These are phyloP conservation scores for Lyophyllum semitale DNA, from an alignment of 768 basidiomycete genomes.

Conservation along the genomic window DNA sequence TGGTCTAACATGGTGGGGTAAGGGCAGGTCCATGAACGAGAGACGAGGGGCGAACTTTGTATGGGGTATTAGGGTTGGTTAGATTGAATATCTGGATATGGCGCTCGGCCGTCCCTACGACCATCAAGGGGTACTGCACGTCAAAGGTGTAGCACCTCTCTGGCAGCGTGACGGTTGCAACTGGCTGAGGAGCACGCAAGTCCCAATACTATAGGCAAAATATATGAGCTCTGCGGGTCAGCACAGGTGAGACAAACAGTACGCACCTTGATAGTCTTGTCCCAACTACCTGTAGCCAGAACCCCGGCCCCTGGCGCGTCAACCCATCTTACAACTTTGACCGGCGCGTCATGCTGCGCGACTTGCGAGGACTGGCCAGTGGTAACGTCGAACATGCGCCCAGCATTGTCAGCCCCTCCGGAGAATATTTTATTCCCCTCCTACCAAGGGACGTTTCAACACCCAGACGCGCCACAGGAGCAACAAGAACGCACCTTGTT, in stretches of 20 bases:
- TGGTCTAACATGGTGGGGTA: slow-evolving; percentile 50
- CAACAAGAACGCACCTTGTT: slow-evolving; percentile 63
- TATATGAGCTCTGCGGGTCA: neutral
- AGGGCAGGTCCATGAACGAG: neutral
- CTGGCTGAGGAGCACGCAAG: slow-evolving; percentile 70
- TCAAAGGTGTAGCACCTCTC: slow-evolving; percentile 92
- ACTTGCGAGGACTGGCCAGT: slow-evolving; percentile 83
- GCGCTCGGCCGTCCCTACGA: slow-evolving; percentile 91
- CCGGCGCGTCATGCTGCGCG: slow-evolving; percentile 88
- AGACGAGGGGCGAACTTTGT: slow-evolving; percentile 45
- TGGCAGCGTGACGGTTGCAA: slow-evolving; percentile 80
- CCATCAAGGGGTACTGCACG: slow-evolving; percentile 79
- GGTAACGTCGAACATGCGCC: slow-evolving; percentile 87
- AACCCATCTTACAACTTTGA: slow-evolving; percentile 81
- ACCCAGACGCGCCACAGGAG: slow-evolving; percentile 1
- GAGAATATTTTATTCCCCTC: slow-evolving; percentile 91
- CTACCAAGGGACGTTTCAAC: slow-evolving; percentile 38
- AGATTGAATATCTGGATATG: slow-evolving; percentile 91
- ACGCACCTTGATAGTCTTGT: slow-evolving; percentile 90
- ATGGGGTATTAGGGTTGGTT: slow-evolving; percentile 74
- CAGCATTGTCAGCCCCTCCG: slow-evolving; percentile 93
- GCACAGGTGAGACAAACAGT: slow-evolving; percentile 4
- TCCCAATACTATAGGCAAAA: slow-evolving; percentile 81
- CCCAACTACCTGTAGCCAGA: slow-evolving; percentile 95
- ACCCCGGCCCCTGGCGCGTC: slow-evolving; percentile 76